Conservation (phyloP, 345 rosid genomes). For the Boechera divaricarpa region DNA sequence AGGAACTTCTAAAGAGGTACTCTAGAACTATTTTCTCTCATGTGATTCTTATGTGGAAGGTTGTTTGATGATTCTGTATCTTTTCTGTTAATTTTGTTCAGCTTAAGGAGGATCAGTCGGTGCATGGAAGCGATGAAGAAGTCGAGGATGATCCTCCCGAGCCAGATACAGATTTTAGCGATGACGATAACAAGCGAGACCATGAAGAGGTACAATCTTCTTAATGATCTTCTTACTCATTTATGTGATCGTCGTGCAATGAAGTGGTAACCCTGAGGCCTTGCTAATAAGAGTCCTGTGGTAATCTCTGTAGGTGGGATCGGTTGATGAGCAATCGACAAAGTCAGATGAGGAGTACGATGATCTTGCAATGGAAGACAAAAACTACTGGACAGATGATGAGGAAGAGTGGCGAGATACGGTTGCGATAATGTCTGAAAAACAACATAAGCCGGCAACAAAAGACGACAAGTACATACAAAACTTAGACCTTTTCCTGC, state of each 20-base stretch:
- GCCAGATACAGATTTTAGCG: conserved; percentile 76
- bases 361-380: conserved; percentile 94
- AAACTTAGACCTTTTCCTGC: conserved; percentile 64
- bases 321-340: conserved; percentile 95
- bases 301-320: conserved; percentile 67
- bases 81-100: conserved; percentile 36
- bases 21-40: neutral
- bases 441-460: conserved; percentile 26
- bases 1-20: conserved; percentile 92
- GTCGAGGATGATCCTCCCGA: conserved; percentile 75
- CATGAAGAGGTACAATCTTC: conserved; percentile 72
- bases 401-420: conserved; percentile 57
- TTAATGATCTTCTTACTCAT: neutral
- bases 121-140: conserved; percentile 97
- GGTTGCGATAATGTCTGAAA: conserved; percentile 36
- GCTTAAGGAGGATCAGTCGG: conserved; percentile 93
- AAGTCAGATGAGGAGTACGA: conserved; percentile 97
- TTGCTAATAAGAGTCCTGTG: neutral
- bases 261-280: neutral
- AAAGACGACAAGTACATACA: conserved; percentile 59
- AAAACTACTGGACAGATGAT: conserved; percentile 68
- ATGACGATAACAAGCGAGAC: conserved; percentile 56
- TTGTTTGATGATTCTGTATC: conserved; percentile 1
- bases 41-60: neutral
- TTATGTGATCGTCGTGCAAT: neutral